phyloP scores from a whole-genome alignment of 2,329 filamentous ascomycete genomes.

The Colletotrichum lindemuthianum region DNA sequence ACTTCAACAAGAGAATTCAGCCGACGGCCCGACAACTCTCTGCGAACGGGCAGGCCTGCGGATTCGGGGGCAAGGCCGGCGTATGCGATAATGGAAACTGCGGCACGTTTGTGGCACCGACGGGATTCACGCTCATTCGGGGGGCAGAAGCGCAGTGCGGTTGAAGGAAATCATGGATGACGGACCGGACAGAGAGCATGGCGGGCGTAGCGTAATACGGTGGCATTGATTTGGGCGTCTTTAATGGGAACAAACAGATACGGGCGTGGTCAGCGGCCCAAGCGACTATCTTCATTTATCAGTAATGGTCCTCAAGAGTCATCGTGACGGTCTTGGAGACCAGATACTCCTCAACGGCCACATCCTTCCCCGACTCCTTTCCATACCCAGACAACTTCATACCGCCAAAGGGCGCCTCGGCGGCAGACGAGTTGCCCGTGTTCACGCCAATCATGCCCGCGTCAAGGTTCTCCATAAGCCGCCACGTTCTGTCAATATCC shows the following conservation, averaged over 20 bases:
- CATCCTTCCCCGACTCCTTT: constrained; percentile 59
- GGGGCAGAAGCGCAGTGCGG: constrained; percentile 19
- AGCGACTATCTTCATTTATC: not conserved
- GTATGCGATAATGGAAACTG: constrained; percentile 30
- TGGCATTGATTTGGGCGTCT: not conserved
- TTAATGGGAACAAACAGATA: not conserved
- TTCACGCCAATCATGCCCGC: constrained; percentile 70
- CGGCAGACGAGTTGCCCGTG: constrained; percentile 44
- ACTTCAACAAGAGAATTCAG: not conserved
- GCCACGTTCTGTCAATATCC: constrained; percentile 50
- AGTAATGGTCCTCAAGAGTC: constrained; percentile 52
- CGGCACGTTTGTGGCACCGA: constrained; percentile 26
- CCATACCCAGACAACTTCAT: constrained; percentile 60
- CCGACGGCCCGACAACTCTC: not conserved
- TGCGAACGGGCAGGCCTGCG: constrained; percentile 19
- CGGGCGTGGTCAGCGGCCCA: too few species aligned
- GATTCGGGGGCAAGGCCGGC: not conserved
- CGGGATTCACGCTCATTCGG: constrained; percentile 12
- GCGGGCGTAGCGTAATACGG: not conserved
- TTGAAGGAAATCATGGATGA: not conserved
- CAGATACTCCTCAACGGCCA: constrained; percentile 58
- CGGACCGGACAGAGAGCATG: not conserved
- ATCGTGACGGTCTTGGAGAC: constrained; percentile 57
- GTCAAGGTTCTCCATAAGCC: constrained; percentile 63
- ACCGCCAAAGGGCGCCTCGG: constrained; percentile 58